These are phyloP conservation scores for Lipomyces sp. DNA, from an alignment of 805 yeast genomes.

Conservation along the genomic window DNA sequence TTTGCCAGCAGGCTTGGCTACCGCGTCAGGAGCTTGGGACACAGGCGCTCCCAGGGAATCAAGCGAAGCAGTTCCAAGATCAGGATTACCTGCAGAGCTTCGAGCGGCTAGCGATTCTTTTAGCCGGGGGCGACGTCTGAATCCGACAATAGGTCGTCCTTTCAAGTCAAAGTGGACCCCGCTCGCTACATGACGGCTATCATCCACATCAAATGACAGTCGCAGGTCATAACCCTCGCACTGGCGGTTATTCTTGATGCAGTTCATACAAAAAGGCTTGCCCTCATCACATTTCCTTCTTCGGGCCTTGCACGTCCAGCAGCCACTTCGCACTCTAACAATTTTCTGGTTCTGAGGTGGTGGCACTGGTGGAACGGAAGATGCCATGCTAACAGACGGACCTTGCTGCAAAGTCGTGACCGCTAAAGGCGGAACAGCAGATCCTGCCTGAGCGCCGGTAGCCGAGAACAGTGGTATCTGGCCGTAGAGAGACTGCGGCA, in stretches of 20 bases:
- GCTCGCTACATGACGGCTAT: constrained; percentile 31
- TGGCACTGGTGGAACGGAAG: constrained; percentile 13
- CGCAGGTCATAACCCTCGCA: constrained; percentile 39
- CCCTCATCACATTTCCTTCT: constrained; percentile 71
- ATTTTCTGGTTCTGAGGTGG: constrained; percentile 28
- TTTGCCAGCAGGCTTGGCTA: constrained; percentile 10
- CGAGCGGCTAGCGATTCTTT: constrained; percentile 35
- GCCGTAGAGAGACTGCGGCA: neutral
- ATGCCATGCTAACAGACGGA: neutral
- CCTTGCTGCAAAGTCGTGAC: neutral
- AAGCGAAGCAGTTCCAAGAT: constrained; percentile 1
- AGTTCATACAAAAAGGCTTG: constrained; percentile 62
- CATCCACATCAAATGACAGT: constrained; percentile 38
- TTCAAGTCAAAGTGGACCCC: constrained; percentile 34
- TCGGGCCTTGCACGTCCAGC: constrained; percentile 65
- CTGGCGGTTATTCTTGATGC: constrained; percentile 38
- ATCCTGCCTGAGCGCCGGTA: neutral
- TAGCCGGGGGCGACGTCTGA: constrained; percentile 35
- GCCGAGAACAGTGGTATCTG: neutral
- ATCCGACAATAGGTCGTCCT: constrained; percentile 36
- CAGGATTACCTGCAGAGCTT: constrained; percentile 10
- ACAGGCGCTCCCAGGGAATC: neutral
- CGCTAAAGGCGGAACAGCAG: constrained; percentile 1
- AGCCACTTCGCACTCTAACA: constrained; percentile 51
- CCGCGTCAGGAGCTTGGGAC: neutral